A percentile compares a stretch with the other conserved stretches of the same genome.
phyloP scores from a whole-genome alignment of 2,329 filamentous ascomycete species.

The Xylariaceae sp. region DNA sequence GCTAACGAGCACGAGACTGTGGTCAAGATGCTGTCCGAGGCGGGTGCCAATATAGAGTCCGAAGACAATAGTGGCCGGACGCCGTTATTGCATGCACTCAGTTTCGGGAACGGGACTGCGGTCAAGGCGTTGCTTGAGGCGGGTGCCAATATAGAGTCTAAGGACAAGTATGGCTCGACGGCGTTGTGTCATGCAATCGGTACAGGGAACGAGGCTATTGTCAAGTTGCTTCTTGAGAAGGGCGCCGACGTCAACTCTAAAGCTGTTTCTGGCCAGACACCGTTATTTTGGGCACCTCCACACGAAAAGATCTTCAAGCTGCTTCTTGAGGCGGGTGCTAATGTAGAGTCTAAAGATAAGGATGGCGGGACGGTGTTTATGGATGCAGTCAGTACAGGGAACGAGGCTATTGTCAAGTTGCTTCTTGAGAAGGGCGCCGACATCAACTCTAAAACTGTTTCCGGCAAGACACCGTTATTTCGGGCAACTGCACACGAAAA shows the following conservation, averaged over 20 bases:
- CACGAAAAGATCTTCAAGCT: no score
- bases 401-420: not conserved
- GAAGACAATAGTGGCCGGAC: not conserved
- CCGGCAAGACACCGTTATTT: not conserved
- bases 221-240: not conserved
- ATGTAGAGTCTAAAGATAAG: not conserved
- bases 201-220: not conserved
- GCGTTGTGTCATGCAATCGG: no score
- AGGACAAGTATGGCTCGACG: no score
- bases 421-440: conserved; percentile 2
- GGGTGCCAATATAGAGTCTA: no score
- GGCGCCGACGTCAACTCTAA: not conserved
- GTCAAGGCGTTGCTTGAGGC: no score
- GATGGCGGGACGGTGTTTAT: not conserved
- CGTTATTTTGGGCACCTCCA: not conserved
- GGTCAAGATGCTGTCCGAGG: not conserved
- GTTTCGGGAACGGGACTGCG: no score
- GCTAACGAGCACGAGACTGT: not conserved
- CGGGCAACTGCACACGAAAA: no score
- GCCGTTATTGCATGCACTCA: not conserved
- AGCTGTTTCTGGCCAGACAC: not conserved
- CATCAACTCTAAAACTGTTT: not conserved
- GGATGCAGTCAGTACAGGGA: not conserved
- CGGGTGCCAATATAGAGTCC: not conserved
- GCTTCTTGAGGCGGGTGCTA: no score